Evolutionary conservation across 2,329 filamentous ascomycete genomes (phyloP).

Genomic region (Aspergillus sp.): DNA sequence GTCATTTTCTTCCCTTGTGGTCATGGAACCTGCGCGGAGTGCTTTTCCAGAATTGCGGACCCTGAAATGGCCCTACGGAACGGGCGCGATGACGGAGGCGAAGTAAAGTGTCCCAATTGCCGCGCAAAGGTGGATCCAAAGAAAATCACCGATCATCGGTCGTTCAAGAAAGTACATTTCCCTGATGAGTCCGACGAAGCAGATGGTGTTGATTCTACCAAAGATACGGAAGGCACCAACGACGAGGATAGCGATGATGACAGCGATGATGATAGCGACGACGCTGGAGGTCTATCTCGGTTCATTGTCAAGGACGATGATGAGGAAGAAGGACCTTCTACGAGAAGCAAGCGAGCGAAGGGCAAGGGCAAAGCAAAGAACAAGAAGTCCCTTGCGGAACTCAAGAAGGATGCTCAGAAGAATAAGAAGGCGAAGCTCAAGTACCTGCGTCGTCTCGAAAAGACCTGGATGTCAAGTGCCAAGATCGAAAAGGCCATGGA

Average conservation of each 20-base stretch:
- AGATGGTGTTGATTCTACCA: constrained; percentile 17
- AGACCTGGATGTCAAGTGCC: constrained; percentile 71
- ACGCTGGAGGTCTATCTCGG: constrained; percentile 22
- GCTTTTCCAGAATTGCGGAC: constrained; percentile 69
- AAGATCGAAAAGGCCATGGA: constrained; percentile 72
- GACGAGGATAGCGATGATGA: constrained; percentile 43
- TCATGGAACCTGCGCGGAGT: constrained; percentile 76
- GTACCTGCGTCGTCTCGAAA: constrained; percentile 69
- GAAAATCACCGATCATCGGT: constrained; percentile 70
- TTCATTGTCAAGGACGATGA: constrained; percentile 32
- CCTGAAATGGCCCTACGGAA: constrained; percentile 58
- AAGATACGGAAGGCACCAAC: constrained; percentile 15
- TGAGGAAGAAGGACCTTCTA: constrained; percentile 31
- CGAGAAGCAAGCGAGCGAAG: constrained; percentile 43
- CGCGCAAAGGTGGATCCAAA: constrained; percentile 66
- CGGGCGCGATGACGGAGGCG: constrained; percentile 57
- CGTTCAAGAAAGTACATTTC: constrained; percentile 73
- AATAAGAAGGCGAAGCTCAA: constrained; percentile 66
- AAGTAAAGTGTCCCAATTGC: constrained; percentile 74
- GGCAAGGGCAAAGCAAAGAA: constrained; percentile 48
- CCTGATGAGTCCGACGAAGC: constrained; percentile 49
- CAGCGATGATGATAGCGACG: constrained; percentile 30
- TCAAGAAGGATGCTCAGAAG: constrained; percentile 54
- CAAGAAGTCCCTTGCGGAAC: constrained; percentile 40
- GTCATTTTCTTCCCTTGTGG: constrained; percentile 81